Base-by-base conservation (phyloP, 2,329 filamentous ascomycete species). In the Balansia obtecta region DNA sequence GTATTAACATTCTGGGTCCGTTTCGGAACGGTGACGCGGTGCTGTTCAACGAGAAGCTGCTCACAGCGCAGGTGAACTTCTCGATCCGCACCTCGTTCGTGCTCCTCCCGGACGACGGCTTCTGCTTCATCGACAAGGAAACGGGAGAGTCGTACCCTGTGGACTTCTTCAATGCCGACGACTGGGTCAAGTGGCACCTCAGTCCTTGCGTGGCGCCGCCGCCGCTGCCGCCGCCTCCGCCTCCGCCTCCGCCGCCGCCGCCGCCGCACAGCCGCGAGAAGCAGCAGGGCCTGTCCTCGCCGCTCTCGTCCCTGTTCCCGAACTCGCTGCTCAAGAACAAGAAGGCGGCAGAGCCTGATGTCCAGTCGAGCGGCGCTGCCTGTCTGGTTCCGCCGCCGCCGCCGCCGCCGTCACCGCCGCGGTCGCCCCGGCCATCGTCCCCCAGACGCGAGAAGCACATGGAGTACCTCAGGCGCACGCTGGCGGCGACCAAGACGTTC, bases 21-120 rank as follows among this genome's bases (percentile, higher is more conserved):
- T 66, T 97, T 12, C 82, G 90, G 37, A 91, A 95, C 58, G 90
- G 90, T n/a, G 90, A 97, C 61, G 86, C 90, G 16, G 89, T 96
- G 0, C 75, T 95, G 1, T 74, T 96, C 52, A 95, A 90, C 60
- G 89, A 89, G 54, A 87, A 88, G 56, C 85, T 96, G 0, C 75
- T 97, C 15, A 95, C 89, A 1, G 89, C 91, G 0, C 87, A 93
- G 61, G 90, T 95, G 58, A 95, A 95, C 67, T 95, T 97, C 60
- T 89, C 86, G 0, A 82, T 97, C 46, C 79, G 91, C 8, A 95
- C 89, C 0, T 90, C 83, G 41, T 96, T 87, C 60, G 81, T 83
- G 11, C 80, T 96, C 9, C 74, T 97, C 0, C 91, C 91, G 0
- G 84, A 95, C 51, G 84, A 93, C 57, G 89, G 89, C 0, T 82